A percentile compares a stretch with the other conserved stretches of the same genome.
phyloP scores from a whole-genome alignment of 1,139 yeast genomes.

The Zygoascus meyerae region DNA sequence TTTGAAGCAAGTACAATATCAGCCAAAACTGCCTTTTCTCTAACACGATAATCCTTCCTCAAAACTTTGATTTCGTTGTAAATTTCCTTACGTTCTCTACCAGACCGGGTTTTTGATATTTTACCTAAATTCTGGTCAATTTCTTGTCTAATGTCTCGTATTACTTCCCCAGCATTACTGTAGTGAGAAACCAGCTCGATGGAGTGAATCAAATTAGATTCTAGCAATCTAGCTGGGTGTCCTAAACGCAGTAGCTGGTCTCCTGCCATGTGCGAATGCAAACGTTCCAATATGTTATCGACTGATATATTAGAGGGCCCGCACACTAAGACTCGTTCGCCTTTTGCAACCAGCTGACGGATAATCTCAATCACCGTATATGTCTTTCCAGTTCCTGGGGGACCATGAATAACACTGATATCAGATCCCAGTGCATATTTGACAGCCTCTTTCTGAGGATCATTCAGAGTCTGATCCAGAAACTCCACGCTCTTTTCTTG shows the following conservation, averaged over 20 bases:
- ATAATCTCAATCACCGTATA: conserved; percentile 81
- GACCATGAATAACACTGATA: conserved; percentile 62
- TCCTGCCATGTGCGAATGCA: conserved; percentile 48
- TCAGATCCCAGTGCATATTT: conserved; percentile 44
- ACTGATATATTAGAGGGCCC: conserved; percentile 97
- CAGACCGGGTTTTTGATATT: conserved; percentile 60
- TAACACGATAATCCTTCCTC: conserved; percentile 57
- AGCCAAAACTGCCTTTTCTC: conserved; percentile 61
- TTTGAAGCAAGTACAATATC: conserved; percentile 56
- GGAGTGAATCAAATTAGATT: conserved; percentile 61
- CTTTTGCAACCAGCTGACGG: conserved; percentile 57
- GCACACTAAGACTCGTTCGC: conserved; percentile 75
- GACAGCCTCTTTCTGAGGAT: conserved; percentile 67
- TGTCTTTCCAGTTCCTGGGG: conserved; percentile 82
- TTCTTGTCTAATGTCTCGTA: conserved; percentile 65
- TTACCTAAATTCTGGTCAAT: conserved; percentile 55
- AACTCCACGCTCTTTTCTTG: conserved; percentile 31
- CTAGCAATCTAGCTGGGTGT: conserved; percentile 82
- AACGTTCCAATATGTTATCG: conserved; percentile 80
- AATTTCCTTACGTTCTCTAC: conserved; percentile 56
- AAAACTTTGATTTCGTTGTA: conserved; percentile 66
- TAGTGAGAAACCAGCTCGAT: conserved; percentile 65
- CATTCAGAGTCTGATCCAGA: conserved; percentile 52
- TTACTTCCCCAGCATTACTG: conserved; percentile 55
- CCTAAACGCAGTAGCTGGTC: conserved; percentile 71